Evolutionary conservation across 148 eudicot genomes (phyloP), one percentile per base, ranked within the genome.

Genomic region (Rhododendron griersonianum): DNA sequence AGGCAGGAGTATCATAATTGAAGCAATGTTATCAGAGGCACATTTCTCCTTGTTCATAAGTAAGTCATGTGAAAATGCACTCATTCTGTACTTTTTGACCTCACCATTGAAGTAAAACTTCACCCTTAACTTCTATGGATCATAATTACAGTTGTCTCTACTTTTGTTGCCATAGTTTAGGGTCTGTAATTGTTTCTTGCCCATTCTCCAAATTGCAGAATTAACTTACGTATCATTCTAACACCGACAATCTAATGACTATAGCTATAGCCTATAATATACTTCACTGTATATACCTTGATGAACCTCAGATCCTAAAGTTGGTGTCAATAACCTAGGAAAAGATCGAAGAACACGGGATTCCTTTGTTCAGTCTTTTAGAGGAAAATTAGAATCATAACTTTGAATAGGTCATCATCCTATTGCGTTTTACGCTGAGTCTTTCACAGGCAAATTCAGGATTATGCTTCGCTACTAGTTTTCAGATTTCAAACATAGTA

Each of bases 21-120:
- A 28, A 28, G 30, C 30, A 28, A 28, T 28, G 30, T 28, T 28
- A 28, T 28, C 30, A 28, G 30, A 28, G 90, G 89, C 71, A 35
- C 80, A 57, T 90, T 85, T 87, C 86, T 90, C 80, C 81, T 87
- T 35, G 80, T 90, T 61, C 87, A 88, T 71, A 90, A 87, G 92
- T 90, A 87, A 73, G 90, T 74, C 83, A 3, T 50, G 1, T 9
- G n/a, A 25, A 23, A 51, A 51, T 53, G 23, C 39, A 80, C 15
- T 80, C 55, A 47, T 47, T 78, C 50, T 39, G 45, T 78, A 47
- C 4, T 18, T 47, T 13, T 47, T 11, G 1, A 76, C 50, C 15
- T 19, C 47, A 3, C 11, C 2, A 78, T 23, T 21, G 9, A 45
- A 45, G n/a, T 2, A 45, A 45, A 11, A 21, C 5, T 23, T 78